A percentile compares a stretch with the other conserved stretches of the same genome.
phyloP scores from a whole-genome alignment of 192 early-diverging fungal genomes.

The Phlyctochytrium arcticum region DNA sequence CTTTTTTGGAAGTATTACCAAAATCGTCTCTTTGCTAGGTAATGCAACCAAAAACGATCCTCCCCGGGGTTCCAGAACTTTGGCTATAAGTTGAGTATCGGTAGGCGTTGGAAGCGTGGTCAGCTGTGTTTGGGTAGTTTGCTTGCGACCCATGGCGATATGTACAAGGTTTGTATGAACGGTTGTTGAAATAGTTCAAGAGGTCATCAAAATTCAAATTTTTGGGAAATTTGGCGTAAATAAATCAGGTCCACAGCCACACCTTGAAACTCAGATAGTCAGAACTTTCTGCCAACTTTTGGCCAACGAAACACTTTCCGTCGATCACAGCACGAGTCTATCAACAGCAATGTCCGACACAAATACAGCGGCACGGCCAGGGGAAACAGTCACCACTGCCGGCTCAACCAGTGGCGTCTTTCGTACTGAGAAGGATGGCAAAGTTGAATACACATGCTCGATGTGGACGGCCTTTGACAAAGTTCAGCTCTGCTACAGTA shows the following conservation, averaged over 20 bases:
- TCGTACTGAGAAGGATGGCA: no score
- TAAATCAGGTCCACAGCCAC: no score
- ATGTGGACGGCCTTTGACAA: conserved; percentile 38
- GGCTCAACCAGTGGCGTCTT: no score
- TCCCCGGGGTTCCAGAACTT: conserved; percentile 12
- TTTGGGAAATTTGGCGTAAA: no score
- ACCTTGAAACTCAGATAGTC: no score
- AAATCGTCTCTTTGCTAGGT: conserved; percentile 29
- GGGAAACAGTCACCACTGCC: no score
- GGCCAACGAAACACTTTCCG: no score
- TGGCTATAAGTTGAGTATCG: background rate
- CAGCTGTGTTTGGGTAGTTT: conserved; percentile 4
- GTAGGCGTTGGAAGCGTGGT: background rate
- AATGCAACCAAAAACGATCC: conserved; percentile 1
- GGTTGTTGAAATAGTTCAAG: conserved; percentile 39
- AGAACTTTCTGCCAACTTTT: no score
- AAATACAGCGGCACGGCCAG: no score
- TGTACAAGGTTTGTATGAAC: conserved; percentile 28
- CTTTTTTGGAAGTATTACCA: conserved; percentile 70
- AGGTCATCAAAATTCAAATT: no score
- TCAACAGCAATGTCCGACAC: no score
- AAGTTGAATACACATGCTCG: conserved; percentile 27
- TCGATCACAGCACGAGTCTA: no score
- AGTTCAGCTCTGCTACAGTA: conserved; percentile 42
- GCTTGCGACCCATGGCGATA: conserved; percentile 12